phyloP scores from a whole-genome alignment of 176 grass and related monocot species.

The Phoenix dactylifera region DNA sequence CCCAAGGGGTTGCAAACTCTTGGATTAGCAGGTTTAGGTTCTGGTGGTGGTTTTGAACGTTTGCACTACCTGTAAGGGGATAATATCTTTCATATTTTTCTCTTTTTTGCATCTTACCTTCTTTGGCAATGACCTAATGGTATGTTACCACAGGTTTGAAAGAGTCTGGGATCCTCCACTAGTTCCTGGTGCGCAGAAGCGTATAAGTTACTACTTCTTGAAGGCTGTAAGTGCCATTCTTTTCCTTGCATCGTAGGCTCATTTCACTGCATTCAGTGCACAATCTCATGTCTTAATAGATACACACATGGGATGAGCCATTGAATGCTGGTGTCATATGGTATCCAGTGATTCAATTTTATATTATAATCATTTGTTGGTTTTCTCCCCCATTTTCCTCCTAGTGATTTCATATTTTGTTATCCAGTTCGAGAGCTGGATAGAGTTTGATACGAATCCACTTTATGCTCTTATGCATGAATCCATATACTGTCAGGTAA shows the following conservation, averaged over 20 bases:
- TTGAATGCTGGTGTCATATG: no score
- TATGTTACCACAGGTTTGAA: slow-evolving; percentile 52
- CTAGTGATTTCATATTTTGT: not conserved
- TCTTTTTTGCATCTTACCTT: not conserved
- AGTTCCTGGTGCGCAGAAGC: slow-evolving; percentile 55
- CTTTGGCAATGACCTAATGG: not conserved
- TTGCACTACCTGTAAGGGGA: slow-evolving; percentile 75
- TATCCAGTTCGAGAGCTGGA: slow-evolving; percentile 72
- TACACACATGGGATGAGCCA: no score
- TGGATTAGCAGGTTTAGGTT: slow-evolving; percentile 75
- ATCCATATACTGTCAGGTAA: slow-evolving; percentile 91
- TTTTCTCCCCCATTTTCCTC: no score
- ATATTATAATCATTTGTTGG: no score
- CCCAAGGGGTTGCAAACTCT: slow-evolving; percentile 84
- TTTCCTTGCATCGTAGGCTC: not conserved
- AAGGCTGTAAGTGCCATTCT: slow-evolving; percentile 52
- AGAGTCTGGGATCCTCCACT: slow-evolving; percentile 94
- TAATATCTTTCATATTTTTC: slow-evolving; percentile 4
- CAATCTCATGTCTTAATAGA: no score
- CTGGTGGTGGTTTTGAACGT: slow-evolving; percentile 81
- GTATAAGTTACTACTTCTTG: slow-evolving; percentile 83
- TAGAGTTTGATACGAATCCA: slow-evolving; percentile 81
- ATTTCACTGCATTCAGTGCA: no score
- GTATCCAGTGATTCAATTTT: no score
- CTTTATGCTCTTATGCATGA: slow-evolving; percentile 80